phyloP scores from a whole-genome alignment of 106 monocot species.

The Allium cepa region DNA sequence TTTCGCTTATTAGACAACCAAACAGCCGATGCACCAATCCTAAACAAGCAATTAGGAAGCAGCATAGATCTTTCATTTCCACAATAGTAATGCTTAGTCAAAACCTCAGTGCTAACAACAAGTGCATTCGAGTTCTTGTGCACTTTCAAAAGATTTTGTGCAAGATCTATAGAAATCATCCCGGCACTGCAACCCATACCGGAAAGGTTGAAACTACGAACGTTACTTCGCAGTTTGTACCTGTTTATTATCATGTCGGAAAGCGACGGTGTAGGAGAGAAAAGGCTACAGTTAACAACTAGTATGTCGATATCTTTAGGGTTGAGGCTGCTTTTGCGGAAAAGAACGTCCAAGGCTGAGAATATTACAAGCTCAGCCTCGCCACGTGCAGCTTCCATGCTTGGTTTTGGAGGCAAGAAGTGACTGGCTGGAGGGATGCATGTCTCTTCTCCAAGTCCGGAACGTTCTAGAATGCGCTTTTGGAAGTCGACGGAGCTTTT shows the following conservation, averaged over 20 bases:
- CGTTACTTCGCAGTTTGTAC: constrained; percentile 21
- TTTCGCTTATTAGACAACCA: constrained; percentile 12
- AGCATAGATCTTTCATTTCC: constrained; percentile 16
- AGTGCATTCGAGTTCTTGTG: constrained; percentile 14
- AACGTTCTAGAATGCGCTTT: constrained; percentile 18
- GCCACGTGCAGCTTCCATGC: constrained; percentile 13
- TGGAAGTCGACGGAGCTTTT: constrained; percentile 17
- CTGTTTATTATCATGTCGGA: constrained; percentile 45
- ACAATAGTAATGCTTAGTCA: constrained; percentile 13
- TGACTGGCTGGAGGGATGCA: constrained; percentile 25
- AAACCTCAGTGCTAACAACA: constrained; percentile 15
- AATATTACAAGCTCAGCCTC: constrained; percentile 21
- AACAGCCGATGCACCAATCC: constrained; percentile 16
- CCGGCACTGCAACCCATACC: constrained; percentile 40
- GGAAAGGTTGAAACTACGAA: constrained; percentile 26
- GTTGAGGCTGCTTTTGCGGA: constrained; percentile 11
- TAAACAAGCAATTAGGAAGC: constrained; percentile 19
- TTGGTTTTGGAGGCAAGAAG: constrained; percentile 19
- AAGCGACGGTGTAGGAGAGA: constrained; percentile 56
- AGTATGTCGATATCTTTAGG: constrained; percentile 48
- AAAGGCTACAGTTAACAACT: constrained; percentile 57
- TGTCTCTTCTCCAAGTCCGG: constrained; percentile 27
- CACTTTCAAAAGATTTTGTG: constrained; percentile 1
- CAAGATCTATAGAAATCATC: constrained; percentile 14
- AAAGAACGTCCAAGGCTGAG: constrained; percentile 20